These are phyloP conservation scores for Geotrichum candidum DNA, from an alignment of 1,139 yeast genomes.

Conservation along the genomic window DNA sequence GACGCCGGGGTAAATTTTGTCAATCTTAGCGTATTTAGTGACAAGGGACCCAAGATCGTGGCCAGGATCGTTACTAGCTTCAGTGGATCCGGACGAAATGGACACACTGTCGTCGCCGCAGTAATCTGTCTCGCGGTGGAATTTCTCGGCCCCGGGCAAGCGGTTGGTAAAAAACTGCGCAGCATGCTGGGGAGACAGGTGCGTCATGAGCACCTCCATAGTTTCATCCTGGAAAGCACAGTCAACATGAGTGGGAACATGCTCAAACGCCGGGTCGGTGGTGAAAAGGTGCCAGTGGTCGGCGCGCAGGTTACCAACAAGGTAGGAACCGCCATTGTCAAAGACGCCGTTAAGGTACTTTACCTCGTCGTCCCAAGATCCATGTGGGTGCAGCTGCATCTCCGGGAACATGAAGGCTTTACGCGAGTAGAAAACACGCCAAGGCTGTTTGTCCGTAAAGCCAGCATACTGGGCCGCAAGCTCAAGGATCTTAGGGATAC, in stretches of 20 bases:
- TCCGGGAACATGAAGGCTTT: conserved; percentile 91
- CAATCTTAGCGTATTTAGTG: conserved; percentile 56
- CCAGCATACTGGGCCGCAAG: conserved; percentile 39
- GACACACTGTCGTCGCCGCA: conserved; percentile 20
- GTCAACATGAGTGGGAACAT: conserved; percentile 12
- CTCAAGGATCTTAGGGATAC: conserved; percentile 60
- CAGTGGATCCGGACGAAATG: conserved; percentile 17
- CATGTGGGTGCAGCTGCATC: conserved; percentile 74
- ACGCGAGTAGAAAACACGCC: conserved; percentile 80
- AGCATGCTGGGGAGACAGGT: conserved; percentile 55
- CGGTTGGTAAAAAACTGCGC: conserved; percentile 56
- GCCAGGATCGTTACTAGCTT: conserved; percentile 53
- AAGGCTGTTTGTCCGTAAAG: conserved; percentile 39
- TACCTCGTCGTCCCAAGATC: conserved; percentile 80
- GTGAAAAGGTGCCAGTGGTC: conserved; percentile 91
- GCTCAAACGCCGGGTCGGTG: conserved; percentile 37
- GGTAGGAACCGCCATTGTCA: conserved; percentile 57
- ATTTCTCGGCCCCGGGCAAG: conserved; percentile 37
- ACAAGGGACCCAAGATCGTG: conserved; percentile 68
- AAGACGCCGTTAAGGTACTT: conserved; percentile 60
- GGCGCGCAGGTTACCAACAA: conserved; percentile 72
- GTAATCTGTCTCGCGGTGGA: conserved; percentile 34
- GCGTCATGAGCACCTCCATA: conserved; percentile 88
- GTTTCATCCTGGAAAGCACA: conserved; percentile 56
- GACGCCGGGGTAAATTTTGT: conserved; percentile 46